A percentile compares a stretch with the other conserved stretches of the same genome.
Conservation (phyloP, 257 asterid genomes). For the Sherardia arvensis region DNA sequence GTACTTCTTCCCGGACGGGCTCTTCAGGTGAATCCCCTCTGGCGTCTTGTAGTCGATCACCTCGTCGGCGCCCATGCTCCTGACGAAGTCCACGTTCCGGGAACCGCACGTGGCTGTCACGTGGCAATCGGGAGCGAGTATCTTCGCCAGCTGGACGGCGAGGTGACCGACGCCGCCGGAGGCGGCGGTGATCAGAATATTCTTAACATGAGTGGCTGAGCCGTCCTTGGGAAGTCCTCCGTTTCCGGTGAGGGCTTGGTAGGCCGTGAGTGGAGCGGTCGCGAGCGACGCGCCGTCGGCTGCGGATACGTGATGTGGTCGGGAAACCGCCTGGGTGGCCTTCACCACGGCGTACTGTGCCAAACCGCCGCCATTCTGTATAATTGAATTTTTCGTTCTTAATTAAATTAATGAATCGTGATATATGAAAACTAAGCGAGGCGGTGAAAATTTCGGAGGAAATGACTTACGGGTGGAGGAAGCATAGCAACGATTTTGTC, state of each 20-base stretch:
- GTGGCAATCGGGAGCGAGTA: conserved; percentile 57
- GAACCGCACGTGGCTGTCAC: conserved; percentile 85
- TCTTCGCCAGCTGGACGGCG: conserved; percentile 71
- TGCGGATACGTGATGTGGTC: conserved; percentile 45
- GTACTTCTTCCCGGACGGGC: conserved; percentile 58
- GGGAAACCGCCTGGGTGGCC: conserved; percentile 29
- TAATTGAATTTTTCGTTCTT: too few relatives aligned
- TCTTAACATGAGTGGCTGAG: conserved; percentile 20
- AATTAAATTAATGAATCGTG: neutral
- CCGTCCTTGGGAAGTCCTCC: conserved; percentile 38
- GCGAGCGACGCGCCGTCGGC: conserved; percentile 53
- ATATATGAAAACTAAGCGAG: neutral
- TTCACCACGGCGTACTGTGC: conserved; percentile 52
- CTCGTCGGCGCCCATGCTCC: conserved; percentile 66
- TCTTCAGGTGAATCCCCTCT: conserved; percentile 47
- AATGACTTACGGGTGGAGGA: conserved; percentile 18
- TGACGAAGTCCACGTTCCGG: conserved; percentile 49
- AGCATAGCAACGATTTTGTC: conserved; percentile 55
- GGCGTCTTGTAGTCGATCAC: conserved; percentile 61
- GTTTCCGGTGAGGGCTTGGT: conserved; percentile 31
- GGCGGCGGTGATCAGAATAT: conserved; percentile 55
- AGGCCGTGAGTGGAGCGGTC: conserved; percentile 50
- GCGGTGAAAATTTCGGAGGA: neutral
- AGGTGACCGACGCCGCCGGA: conserved; percentile 75
- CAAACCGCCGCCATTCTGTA: conserved; percentile 56